These are phyloP conservation scores for Scytalidium sp. DNA, from an alignment of 2,329 filamentous ascomycete species.

Conservation along the genomic window DNA sequence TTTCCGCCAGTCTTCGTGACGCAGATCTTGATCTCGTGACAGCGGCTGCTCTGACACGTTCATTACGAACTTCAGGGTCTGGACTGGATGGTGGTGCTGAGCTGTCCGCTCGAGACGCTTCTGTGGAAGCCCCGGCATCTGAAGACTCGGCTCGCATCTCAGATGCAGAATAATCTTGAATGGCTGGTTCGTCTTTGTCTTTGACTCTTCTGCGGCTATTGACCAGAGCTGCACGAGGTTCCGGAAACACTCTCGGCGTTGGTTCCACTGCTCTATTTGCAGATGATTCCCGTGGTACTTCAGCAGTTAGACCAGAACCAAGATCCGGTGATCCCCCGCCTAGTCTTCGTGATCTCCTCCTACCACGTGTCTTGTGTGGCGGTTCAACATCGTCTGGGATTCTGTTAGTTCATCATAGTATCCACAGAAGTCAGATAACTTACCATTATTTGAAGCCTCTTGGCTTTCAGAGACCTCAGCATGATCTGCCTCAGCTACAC, in stretches of 20 bases:
- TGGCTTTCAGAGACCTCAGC: constrained; percentile 21
- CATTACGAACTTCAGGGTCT: not conserved
- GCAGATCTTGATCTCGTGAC: not conserved
- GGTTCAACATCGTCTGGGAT: constrained; percentile 1
- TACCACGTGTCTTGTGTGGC: not conserved
- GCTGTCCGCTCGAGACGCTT: not conserved
- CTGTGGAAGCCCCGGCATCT: not conserved
- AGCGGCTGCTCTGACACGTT: constrained; percentile 3
- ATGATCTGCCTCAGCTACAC: constrained; percentile 4
- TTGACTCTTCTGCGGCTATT: not conserved
- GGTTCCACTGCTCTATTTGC: not conserved
- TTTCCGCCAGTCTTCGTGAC: constrained; percentile 19
- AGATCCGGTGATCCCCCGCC: not conserved
- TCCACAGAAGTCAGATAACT: constrained; percentile 5
- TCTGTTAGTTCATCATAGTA: not conserved
- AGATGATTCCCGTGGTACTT: not conserved
- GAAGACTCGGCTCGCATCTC: not conserved
- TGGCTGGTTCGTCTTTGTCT: not conserved
- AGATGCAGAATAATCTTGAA: not conserved
- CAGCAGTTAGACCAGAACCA: not conserved
- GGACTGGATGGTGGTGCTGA: not conserved
- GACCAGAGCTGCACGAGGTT: not conserved
- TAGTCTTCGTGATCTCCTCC: not conserved
- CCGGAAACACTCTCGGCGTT: not conserved
- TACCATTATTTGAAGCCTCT: constrained; percentile 9